Percentiles rank a stretch among this genome's conserved stretches.
These are phyloP conservation scores for Draba incana DNA, from an alignment of 345 rosid species.

Conservation along the genomic window DNA sequence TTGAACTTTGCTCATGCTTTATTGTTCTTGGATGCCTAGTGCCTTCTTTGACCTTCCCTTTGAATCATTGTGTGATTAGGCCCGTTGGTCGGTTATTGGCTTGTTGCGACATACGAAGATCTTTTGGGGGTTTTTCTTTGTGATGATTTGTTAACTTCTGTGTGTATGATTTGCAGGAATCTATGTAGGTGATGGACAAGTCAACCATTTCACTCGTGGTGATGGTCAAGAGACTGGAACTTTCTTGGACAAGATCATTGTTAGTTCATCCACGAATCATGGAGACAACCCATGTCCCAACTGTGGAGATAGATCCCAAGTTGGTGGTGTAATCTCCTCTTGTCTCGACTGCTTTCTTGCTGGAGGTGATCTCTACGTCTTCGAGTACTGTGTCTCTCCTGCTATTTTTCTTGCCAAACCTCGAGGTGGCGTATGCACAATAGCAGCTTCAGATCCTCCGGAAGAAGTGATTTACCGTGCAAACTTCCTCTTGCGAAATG, in stretches of 20 bases:
- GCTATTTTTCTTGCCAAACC: constrained; percentile 65
- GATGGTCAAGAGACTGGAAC: constrained; percentile 81
- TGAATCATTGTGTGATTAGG: not conserved
- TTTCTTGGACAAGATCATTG: constrained; percentile 58
- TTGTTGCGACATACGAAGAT: not conserved
- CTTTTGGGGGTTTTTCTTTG: not conserved
- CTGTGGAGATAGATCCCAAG: constrained; percentile 59
- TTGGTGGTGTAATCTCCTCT: constrained; percentile 65
- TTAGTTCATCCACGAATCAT: constrained; percentile 55
- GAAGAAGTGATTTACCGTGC: constrained; percentile 69
- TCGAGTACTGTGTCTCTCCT: constrained; percentile 59
- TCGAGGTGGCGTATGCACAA: constrained; percentile 81
- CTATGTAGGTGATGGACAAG: constrained; percentile 71
- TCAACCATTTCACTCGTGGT: constrained; percentile 84
- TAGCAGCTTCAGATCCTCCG: constrained; percentile 62
- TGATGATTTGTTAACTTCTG: not conserved
- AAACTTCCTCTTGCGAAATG: constrained; percentile 66
- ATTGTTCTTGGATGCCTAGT: too few species aligned
- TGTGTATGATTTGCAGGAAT: constrained; percentile 54
- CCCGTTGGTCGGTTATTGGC: too few species aligned
- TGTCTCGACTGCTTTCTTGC: constrained; percentile 79
- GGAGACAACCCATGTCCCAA: constrained; percentile 58
- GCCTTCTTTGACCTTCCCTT: not conserved
- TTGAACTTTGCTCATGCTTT: too few species aligned
- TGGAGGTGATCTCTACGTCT: constrained; percentile 67